Base-by-base conservation (phyloP, 192 early-diverging fungal genomes). In the Coemansia sp. region DNA sequence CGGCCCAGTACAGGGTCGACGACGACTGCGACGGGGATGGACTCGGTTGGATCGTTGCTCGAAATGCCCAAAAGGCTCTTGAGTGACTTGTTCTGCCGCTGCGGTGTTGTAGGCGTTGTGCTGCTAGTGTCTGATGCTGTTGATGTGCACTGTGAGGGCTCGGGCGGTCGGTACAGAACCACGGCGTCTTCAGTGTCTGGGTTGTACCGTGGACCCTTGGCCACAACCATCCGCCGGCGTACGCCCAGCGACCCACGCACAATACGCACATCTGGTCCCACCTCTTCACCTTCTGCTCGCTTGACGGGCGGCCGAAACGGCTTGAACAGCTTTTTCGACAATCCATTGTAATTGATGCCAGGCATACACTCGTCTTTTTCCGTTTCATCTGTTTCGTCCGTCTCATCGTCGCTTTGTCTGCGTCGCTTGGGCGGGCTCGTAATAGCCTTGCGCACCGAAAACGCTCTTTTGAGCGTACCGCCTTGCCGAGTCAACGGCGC, bases 1-100 rank as follows among this genome's bases (percentile, higher is more conserved):
- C 87, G 87, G 1, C 85, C 86, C 1, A 99, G 83, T 1, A 87
- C 75, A 5, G 98, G 98, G 72, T 99, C 98, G 1, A 93, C 90
- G 5, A 92, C 87, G 43, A 93, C 92, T 35, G 87, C 85, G 11
- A 89, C 89, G 7, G 51, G 39, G 37, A 50, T 48, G 9, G 62
- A 29, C 59, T 74, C 65, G 14, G 39, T 48, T 3, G 26, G 23
- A 3, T 63, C 65, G 1, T 79, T 75, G 12, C 59, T 60, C 22
- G 69, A 12, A 16, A 12, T n/a, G 23, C 84, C 82, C 22, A 85
- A 72, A 1, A 83, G 72, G 19, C 75, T 78, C 63, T 87, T 85
- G 62, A 76, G 83, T 37, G 80, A 74, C 66, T 77, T 82, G 29
- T 62, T 69, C 0, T 57, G n/a, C 51, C 59, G 57, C 6, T 54